These are phyloP conservation scores for Acer yangbiense DNA, from an alignment of 345 rosid species.

Conservation along the genomic window DNA sequence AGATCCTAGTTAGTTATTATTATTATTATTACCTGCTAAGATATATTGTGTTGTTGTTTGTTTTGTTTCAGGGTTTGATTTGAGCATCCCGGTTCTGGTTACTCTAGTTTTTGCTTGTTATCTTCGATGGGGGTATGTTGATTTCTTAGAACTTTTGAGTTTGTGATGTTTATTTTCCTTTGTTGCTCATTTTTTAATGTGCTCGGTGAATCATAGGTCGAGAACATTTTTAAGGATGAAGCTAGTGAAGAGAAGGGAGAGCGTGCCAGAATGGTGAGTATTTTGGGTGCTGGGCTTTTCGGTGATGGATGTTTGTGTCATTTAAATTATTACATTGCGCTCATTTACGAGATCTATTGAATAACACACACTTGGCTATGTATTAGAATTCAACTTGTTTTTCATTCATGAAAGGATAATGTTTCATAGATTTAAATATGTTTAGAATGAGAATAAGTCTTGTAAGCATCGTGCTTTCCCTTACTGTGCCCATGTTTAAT, in stretches of 20 bases:
- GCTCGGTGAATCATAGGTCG: conserved; percentile 46
- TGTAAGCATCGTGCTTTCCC: neutral
- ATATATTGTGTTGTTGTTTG: neutral
- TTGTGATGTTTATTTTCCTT: neutral
- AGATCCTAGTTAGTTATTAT: conserved; percentile 1
- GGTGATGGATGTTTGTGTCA: neutral
- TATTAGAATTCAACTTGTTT: neutral
- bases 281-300: neutral
- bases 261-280: conserved; percentile 89
- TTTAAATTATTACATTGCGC: neutral
- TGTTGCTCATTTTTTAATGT: conserved; percentile 3
- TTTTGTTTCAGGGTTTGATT: conserved; percentile 23
- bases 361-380: neutral
- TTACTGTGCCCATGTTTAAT: neutral
- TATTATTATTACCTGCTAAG: neutral
- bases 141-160: conserved; percentile 5
- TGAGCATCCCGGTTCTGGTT: conserved; percentile 16
- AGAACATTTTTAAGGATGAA: conserved; percentile 80
- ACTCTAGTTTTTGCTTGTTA: neutral
- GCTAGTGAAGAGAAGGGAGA: conserved; percentile 96
- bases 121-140: conserved; percentile 36
- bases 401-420: neutral
- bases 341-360: neutral
- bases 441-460: neutral
- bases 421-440: no score